Evolutionary conservation across 2,329 filamentous ascomycete species (phyloP).

Genomic region (Macrophomina phaseolina): DNA sequence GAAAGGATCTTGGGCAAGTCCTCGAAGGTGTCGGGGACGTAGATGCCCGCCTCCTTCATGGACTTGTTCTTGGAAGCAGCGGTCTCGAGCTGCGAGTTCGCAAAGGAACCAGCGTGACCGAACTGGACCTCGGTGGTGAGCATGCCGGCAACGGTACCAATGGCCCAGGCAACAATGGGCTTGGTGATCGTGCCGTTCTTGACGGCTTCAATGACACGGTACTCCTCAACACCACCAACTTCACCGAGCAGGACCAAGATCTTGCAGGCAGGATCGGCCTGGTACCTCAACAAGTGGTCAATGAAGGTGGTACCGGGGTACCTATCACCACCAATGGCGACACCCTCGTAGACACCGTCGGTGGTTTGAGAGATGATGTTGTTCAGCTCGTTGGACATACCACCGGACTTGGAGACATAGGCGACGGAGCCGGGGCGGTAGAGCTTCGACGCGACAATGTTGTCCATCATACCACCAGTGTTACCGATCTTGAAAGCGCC

Average conservation of each 20-base stretch:
- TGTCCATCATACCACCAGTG: constrained; percentile 99
- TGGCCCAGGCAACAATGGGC: constrained; percentile 98
- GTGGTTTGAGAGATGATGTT: constrained; percentile 98
- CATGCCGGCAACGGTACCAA: constrained; percentile 98
- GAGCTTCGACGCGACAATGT: constrained; percentile 99
- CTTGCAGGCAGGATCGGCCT: constrained; percentile 97
- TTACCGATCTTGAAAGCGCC: constrained; percentile 99
- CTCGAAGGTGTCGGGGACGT: constrained; percentile 96
- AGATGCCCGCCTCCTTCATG: constrained; percentile 94
- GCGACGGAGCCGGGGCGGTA: constrained; percentile 99
- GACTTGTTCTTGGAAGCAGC: constrained; percentile 95
- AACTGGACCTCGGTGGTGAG: constrained; percentile 99
- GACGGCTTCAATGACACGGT: constrained; percentile 98
- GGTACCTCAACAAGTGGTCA: constrained; percentile 95
- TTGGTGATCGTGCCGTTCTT: constrained; percentile 95
- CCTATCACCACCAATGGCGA: constrained; percentile 98
- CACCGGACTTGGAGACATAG: constrained; percentile 99
- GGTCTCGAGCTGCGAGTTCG: constrained; percentile 99
- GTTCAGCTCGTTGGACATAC: constrained; percentile 99
- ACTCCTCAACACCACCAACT: constrained; percentile 99
- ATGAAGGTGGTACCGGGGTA: constrained; percentile 99
- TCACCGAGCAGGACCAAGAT: constrained; percentile 95
- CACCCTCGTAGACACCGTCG: constrained; percentile 98
- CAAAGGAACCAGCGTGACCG: constrained; percentile 96
- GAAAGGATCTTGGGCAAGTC: constrained; percentile 81